Evolutionary conservation across 805 yeast genomes (phyloP).

Genomic region (Cyberlindnera mississippiensis): DNA sequence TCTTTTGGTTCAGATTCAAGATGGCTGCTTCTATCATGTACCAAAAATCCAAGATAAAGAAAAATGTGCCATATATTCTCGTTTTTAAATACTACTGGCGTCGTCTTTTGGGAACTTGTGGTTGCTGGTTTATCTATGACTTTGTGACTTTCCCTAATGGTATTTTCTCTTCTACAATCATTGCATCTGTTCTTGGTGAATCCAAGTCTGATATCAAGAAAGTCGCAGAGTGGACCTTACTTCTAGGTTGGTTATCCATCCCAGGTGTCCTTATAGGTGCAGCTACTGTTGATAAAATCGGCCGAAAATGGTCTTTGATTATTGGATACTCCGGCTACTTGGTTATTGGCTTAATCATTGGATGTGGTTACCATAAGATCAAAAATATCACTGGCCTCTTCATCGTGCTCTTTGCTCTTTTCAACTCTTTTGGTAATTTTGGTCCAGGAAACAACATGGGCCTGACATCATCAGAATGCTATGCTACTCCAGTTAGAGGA

Average conservation of each 20-base stretch:
- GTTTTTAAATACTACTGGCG: slow-evolving; percentile 66
- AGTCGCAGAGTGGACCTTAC: slow-evolving; percentile 70
- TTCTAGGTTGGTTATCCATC: slow-evolving; percentile 58
- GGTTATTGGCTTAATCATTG: slow-evolving; percentile 67
- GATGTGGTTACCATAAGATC: slow-evolving; percentile 56
- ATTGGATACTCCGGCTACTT: slow-evolving; percentile 69
- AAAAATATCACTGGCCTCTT: slow-evolving; percentile 57
- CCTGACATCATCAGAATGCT: slow-evolving; percentile 59
- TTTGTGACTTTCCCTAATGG: slow-evolving; percentile 81
- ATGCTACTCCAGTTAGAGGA: slow-evolving; percentile 75
- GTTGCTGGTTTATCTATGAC: slow-evolving; percentile 78
- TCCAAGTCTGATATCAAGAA: slow-evolving; percentile 39
- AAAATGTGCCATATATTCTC: slow-evolving; percentile 52
- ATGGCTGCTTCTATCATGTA: slow-evolving; percentile 65
- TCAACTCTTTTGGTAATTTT: slow-evolving; percentile 66
- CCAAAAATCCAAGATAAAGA: slow-evolving; percentile 59
- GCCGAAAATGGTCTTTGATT: slow-evolving; percentile 69
- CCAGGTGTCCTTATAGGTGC: slow-evolving; percentile 79
- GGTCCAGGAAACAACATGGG: slow-evolving; percentile 83
- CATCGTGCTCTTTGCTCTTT: slow-evolving; percentile 67
- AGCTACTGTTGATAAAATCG: slow-evolving; percentile 54
- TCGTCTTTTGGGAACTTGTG: slow-evolving; percentile 64
- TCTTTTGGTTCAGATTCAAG: slow-evolving; percentile 67
- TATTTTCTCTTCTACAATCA: slow-evolving; percentile 59
- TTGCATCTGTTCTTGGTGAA: slow-evolving; percentile 44